phyloP scores from a whole-genome alignment of 1,139 yeast species.

The Candida albicans region DNA sequence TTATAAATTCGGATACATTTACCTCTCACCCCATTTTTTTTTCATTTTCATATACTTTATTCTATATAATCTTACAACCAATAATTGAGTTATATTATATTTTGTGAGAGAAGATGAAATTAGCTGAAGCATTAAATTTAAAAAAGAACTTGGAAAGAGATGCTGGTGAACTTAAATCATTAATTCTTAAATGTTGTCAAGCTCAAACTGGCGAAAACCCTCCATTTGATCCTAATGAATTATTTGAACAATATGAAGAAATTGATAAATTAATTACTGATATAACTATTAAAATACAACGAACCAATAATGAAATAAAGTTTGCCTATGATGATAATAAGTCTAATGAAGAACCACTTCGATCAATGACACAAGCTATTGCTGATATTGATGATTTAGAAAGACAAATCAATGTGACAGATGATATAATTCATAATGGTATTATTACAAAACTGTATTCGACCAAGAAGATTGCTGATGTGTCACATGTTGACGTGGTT shows the following conservation, averaged over 20 bases:
- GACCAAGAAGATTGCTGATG: not conserved
- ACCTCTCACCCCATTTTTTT: too few species aligned
- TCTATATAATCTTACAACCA: not conserved
- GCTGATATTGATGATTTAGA: slow-evolving; percentile 1
- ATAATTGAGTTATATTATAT: not conserved
- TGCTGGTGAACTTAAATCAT: not conserved
- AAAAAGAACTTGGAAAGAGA: slow-evolving; percentile 1
- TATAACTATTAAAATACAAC: slow-evolving; percentile 1
- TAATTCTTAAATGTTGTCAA: slow-evolving; percentile 2
- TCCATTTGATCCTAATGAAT: slow-evolving; percentile 5
- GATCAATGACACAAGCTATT: slow-evolving; percentile 4
- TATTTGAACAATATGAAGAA: not conserved
- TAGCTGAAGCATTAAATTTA: slow-evolving; percentile 5
- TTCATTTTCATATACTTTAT: not conserved
- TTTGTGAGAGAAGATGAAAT: not conserved
- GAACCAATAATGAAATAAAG: slow-evolving; percentile 1
- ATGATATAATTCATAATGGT: not conserved
- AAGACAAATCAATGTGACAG: not conserved
- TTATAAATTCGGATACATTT: too few species aligned
- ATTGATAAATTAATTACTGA: not conserved
- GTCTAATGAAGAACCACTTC: not conserved
- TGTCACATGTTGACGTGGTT: slow-evolving; percentile 1
- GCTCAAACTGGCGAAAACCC: slow-evolving; percentile 1
- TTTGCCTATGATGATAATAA: not conserved
- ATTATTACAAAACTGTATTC: not conserved